These are phyloP conservation scores for Boletellus ananiceps DNA, from an alignment of 768 basidiomycete species.

Conservation along the genomic window DNA sequence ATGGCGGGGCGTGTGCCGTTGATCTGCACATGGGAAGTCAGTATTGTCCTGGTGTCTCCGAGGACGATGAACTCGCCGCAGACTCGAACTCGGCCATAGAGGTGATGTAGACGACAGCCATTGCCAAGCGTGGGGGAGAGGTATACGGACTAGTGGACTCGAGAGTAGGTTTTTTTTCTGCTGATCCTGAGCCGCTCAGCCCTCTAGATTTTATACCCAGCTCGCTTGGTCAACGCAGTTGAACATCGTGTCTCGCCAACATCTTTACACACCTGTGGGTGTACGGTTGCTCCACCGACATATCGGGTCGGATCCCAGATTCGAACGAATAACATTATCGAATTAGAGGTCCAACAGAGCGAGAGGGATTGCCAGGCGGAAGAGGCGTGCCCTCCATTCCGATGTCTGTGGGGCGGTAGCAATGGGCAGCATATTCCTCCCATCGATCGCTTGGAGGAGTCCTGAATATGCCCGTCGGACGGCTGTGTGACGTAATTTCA, in stretches of 20 bases:
- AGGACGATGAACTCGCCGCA: conserved; percentile 13
- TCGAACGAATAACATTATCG: conserved; percentile 14
- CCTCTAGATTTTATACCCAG: conserved; percentile 25
- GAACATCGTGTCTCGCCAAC: conserved; percentile 13
- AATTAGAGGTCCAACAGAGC: conserved; percentile 14
- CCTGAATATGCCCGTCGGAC: conserved; percentile 7
- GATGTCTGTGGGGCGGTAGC: conserved; percentile 21
- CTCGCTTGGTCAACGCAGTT: conserved; percentile 16
- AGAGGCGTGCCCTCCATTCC: conserved; percentile 30
- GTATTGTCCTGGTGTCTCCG: neutral
- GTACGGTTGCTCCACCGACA: conserved; percentile 17
- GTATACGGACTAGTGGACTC: conserved; percentile 11
- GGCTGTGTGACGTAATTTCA: conserved; percentile 22
- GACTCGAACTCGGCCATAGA: conserved; percentile 25
- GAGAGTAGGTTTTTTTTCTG: conserved; percentile 10
- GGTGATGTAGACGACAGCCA: conserved; percentile 24
- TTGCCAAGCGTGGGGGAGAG: conserved; percentile 9
- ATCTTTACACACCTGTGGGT: conserved; percentile 7
- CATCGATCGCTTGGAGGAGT: conserved; percentile 15
- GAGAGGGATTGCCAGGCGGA: conserved; percentile 26
- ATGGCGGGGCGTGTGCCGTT: conserved; percentile 21
- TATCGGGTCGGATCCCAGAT: conserved; percentile 22
- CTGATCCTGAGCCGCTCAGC: conserved; percentile 12
- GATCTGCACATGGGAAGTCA: conserved; percentile 16
- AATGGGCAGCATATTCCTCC: conserved; percentile 17